These are phyloP conservation scores for Paracamarosporium sp. DNA, from an alignment of 2,329 filamentous ascomycete genomes.

Conservation along the genomic window DNA sequence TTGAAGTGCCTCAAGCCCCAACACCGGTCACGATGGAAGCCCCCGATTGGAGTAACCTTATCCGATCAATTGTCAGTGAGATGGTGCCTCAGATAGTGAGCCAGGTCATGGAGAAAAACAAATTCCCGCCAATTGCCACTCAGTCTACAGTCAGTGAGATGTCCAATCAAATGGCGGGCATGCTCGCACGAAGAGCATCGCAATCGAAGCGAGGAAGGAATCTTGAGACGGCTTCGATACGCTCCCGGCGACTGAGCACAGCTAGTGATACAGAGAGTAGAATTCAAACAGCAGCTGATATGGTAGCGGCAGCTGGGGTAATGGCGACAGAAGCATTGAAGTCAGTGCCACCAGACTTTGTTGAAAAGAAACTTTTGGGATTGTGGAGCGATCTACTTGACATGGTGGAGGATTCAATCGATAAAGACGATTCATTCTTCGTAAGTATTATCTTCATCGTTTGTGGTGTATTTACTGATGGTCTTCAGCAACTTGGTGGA, in stretches of 20 bases:
- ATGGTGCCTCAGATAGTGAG: conserved; percentile 43
- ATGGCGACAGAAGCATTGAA: conserved; percentile 37
- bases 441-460: conserved; percentile 15
- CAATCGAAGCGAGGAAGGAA: conserved; percentile 30
- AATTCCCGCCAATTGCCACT: conserved; percentile 21
- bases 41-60: conserved; percentile 36
- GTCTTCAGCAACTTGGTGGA: conserved; percentile 32
- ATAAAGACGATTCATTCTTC: conserved; percentile 42
- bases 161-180: conserved; percentile 38
- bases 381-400: conserved; percentile 42
- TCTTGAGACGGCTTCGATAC: conserved; percentile 28
- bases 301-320: conserved; percentile 39
- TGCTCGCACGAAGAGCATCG: conserved; percentile 34
- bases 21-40: conserved; percentile 11
- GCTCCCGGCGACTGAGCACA: conserved; percentile 35
- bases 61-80: conserved; percentile 40
- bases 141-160: conserved; percentile 33
- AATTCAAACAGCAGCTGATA: conserved; percentile 40
- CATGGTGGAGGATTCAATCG: conserved; percentile 42
- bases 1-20: conserved; percentile 9
- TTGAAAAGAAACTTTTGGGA: conserved; percentile 40
- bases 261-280: conserved; percentile 38
- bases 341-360: conserved; percentile 36
- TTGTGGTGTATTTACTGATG: conserved; percentile 9
- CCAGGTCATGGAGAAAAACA: conserved; percentile 38